These are phyloP conservation scores for Stipa capillata DNA, from an alignment of 176 grass and related monocot genomes.

Conservation along the genomic window DNA sequence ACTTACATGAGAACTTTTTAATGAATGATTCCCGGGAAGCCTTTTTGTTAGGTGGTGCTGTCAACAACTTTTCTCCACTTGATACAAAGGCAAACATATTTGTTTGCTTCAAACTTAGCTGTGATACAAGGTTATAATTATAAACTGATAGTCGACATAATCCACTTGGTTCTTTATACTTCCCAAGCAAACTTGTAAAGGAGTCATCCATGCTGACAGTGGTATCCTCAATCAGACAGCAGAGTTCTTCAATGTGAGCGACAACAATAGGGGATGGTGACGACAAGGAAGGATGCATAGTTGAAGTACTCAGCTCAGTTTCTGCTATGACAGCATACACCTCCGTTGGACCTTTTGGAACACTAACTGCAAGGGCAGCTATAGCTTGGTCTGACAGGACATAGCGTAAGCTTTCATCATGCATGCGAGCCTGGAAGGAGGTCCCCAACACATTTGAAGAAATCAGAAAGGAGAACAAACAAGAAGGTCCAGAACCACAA, in stretches of 20 bases:
- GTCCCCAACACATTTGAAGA: conserved; percentile 3
- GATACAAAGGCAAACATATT: conserved; percentile 50
- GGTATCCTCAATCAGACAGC: conserved; percentile 37
- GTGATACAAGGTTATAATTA: conserved; percentile 67
- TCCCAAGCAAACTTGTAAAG: conserved; percentile 61
- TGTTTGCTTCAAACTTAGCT: conserved; percentile 57
- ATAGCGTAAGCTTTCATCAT: conserved; percentile 95
- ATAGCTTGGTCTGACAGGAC: conserved; percentile 83
- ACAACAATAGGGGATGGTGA: conserved; percentile 59
- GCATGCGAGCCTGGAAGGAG: conserved; percentile 73
- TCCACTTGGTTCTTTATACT: conserved; percentile 43
- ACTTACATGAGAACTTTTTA: conserved; percentile 93
- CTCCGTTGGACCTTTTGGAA: conserved; percentile 59
- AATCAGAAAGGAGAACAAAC: conserved; percentile 10
- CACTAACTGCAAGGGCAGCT: conserved; percentile 52
- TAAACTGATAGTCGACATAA: conserved; percentile 72
- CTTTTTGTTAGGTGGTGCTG: conserved; percentile 43
- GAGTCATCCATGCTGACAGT: conserved; percentile 44
- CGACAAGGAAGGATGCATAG: conserved; percentile 16
- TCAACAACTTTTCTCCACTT: conserved; percentile 43
- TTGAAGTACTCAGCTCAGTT: conserved; percentile 38
- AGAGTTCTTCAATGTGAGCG: conserved; percentile 65
- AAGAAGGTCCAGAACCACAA: background rate
- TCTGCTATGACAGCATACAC: conserved; percentile 62
- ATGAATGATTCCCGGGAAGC: conserved; percentile 76